Evolutionary conservation across 768 basidiomycete species (phyloP).

Genomic region (Xanthoconium purpureum): DNA sequence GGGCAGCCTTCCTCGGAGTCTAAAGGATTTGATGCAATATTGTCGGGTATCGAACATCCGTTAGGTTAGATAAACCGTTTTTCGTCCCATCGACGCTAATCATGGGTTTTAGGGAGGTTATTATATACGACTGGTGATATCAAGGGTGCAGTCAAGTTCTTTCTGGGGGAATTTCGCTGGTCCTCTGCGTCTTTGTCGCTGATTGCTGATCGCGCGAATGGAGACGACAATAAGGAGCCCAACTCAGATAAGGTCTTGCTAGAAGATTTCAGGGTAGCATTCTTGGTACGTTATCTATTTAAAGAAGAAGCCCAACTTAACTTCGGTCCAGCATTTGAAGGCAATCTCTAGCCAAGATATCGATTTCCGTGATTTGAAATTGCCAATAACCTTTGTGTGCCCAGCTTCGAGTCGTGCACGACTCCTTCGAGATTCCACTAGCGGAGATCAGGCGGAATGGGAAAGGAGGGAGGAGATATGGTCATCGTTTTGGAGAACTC

Average conservation of each 20-base stretch:
- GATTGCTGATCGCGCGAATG: conserved; percentile 12
- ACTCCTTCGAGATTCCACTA: conserved; percentile 47
- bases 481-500: conserved; percentile 54
- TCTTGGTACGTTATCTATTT: conserved; percentile 52
- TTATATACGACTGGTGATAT: conserved; percentile 90
- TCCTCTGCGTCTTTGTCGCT: conserved; percentile 27
- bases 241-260: conserved; percentile 66
- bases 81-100: conserved; percentile 6
- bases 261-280: conserved; percentile 87
- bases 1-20: conserved; percentile 39
- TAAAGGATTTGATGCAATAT: conserved; percentile 57
- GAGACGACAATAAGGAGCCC: conserved; percentile 30
- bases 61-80: conserved; percentile 46
- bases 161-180: conserved; percentile 67
- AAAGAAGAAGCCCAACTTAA: not conserved
- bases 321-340: conserved; percentile 60
- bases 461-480: conserved; percentile 62
- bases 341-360: conserved; percentile 50
- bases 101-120: conserved; percentile 60
- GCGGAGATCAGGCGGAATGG: conserved; percentile 54
- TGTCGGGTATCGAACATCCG: conserved; percentile 76
- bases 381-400: conserved; percentile 69
- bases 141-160: conserved; percentile 70
- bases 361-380: conserved; percentile 43
- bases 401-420: conserved; percentile 55